Evolutionary conservation across 2,329 filamentous ascomycete genomes (phyloP).

Genomic region (Ilyonectria mors-panacis): DNA sequence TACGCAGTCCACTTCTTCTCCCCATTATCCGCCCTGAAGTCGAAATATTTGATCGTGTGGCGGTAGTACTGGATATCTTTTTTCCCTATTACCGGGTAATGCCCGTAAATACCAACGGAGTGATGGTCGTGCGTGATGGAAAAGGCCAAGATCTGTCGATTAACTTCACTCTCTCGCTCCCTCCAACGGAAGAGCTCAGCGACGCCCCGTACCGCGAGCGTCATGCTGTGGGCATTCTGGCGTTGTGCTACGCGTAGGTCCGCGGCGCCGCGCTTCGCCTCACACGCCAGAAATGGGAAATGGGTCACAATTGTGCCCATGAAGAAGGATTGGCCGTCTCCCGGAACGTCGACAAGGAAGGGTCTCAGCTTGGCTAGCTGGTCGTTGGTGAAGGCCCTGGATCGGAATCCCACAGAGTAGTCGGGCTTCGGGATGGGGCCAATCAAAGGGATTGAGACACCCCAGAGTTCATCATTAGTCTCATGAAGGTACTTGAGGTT

Average conservation of each 20-base stretch:
- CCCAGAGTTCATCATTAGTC: background rate
- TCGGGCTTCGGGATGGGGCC: background rate
- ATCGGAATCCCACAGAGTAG: background rate
- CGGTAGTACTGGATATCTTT: background rate
- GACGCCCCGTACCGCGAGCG: background rate
- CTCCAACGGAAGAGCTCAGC: background rate
- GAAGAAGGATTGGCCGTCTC: background rate
- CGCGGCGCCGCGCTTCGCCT: background rate
- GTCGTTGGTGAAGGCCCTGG: background rate
- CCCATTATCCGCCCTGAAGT: background rate
- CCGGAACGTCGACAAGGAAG: background rate
- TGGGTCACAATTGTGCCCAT: background rate
- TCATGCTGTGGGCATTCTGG: background rate
- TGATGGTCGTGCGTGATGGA: background rate
- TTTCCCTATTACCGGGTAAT: background rate
- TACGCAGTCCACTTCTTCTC: background rate
- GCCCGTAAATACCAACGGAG: background rate
- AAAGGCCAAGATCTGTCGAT: background rate
- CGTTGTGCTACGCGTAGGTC: background rate
- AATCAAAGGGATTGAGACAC: background rate
- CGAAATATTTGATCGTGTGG: background rate
- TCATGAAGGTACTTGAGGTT: background rate
- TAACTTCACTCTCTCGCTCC: background rate
- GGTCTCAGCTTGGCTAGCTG: background rate
- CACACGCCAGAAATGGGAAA: background rate